phyloP scores from a whole-genome alignment of 2,329 filamentous ascomycete genomes.

The Aspergillus spinulosporus region DNA sequence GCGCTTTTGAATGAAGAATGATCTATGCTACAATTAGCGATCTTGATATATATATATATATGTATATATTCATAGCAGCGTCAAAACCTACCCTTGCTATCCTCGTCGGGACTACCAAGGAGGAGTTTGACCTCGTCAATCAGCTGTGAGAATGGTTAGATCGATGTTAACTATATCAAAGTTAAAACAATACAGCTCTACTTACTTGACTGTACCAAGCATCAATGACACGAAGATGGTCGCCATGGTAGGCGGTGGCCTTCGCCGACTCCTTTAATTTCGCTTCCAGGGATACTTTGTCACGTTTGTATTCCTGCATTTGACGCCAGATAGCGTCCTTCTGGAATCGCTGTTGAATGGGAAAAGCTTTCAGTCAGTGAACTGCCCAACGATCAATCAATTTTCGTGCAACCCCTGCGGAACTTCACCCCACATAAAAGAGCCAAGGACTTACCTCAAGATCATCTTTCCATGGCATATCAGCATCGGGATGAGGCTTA shows the following conservation, averaged over 20 bases:
- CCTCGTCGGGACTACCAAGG: conserved; percentile 32
- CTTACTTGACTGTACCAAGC: conserved; percentile 90
- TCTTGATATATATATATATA: not conserved
- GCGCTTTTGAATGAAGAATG: conserved; percentile 51
- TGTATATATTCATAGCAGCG: not conserved
- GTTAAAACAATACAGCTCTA: conserved; percentile 18
- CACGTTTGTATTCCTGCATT: conserved; percentile 96
- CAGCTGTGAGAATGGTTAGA: conserved; percentile 34
- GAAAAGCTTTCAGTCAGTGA: conserved; percentile 25
- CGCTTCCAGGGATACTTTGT: conserved; percentile 76
- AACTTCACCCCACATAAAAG: conserved; percentile 17
- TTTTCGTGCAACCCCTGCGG: conserved; percentile 16
- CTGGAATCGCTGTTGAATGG: conserved; percentile 68
- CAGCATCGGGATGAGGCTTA: conserved; percentile 64
- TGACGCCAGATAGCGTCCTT: conserved; percentile 97
- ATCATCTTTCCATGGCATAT: conserved; percentile 70
- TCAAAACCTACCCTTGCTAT: conserved; percentile 31
- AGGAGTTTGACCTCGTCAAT: conserved; percentile 51
- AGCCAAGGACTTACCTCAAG: conserved; percentile 63
- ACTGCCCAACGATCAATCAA: conserved; percentile 3
- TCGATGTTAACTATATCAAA: not conserved
- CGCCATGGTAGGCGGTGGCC: conserved; percentile 78
- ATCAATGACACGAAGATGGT: conserved; percentile 87
- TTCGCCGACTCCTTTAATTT: conserved; percentile 79
- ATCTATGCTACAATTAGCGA: conserved; percentile 17